Evolutionary conservation across 768 basidiomycete genomes (phyloP), one percentile per base, ranked within the genome.

Genomic region (Sarcodon aspratus): DNA sequence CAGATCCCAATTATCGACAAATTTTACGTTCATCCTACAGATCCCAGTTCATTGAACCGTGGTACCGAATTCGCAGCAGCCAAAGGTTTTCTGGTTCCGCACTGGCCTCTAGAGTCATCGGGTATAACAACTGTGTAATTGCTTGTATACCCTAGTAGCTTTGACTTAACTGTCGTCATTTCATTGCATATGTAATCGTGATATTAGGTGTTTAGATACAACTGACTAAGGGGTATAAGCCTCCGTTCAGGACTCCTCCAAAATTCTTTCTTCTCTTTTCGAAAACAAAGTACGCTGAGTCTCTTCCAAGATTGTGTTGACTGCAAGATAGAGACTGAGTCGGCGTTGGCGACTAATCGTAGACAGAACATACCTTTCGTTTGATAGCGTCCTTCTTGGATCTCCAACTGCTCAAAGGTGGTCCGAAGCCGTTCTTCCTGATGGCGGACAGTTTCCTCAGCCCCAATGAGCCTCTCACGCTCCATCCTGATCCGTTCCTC

Each of bases 1-100:
- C 91, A 95, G 62, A 89, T 95, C 54, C 95, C 95, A 2, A 96
- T 98, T 59, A 69, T 88, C 42, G 93, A 97, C 71, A 82, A 91
- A 62, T 95, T 80, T 66, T 91, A 89, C 64, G 88, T 93, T n/a
- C 75, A 84, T 1, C 85, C 87, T 1, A 84, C 86, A 1, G 87
- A 90, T 58, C 85, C 88, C 32, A 80, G 80, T 10, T 75, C 79
- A 5, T 70, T 73, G 17, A 70, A 71, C 34, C 79, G 93, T 27
- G 79, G 75, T 9, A 85, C 77, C 6, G 89, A 89, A 47, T 93
- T 94, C 61, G 93, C 91, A 2, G 80, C 82, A 48, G 83, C 79
- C 48, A 93, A 92, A 62, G 93, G 92, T n/a, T 71, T 92, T 36
- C 69, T 88, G 36, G 83, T 76, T 55, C 78, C 79, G 8, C 75